Evolutionary conservation across 2,329 filamentous ascomycete species (phyloP).

Genomic region (Cercospora nicotianae): DNA sequence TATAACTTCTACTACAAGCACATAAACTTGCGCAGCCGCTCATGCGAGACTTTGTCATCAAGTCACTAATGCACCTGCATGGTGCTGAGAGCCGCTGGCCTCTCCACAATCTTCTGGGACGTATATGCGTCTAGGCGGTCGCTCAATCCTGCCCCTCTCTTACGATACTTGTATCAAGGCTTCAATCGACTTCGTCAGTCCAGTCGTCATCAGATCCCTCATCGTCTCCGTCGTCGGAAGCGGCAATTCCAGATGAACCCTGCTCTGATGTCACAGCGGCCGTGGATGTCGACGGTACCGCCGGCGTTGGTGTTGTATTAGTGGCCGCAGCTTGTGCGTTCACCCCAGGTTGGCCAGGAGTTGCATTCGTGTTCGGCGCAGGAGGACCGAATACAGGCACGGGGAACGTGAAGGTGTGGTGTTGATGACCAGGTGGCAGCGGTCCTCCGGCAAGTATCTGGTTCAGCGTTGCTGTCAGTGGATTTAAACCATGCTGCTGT

Average conservation of each 20-base stretch:
- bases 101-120: neutral
- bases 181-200: neutral
- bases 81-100: neutral
- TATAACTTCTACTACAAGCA: neutral
- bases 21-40: neutral
- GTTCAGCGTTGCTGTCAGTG: neutral
- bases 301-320: neutral
- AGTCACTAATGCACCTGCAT: neutral
- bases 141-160: neutral
- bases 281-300: neutral
- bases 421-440: neutral
- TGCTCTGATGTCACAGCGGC: neutral
- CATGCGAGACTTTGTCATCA: neutral
- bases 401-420: neutral
- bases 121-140: neutral
- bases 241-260: neutral
- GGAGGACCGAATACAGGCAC: neutral
- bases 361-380: neutral
- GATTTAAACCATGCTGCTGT: neutral
- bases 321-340: neutral
- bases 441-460: neutral
- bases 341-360: neutral
- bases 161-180: neutral
- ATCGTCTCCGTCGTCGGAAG: neutral
- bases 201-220: neutral